A percentile compares a stretch with the other conserved stretches of the same genome.
Evolutionary conservation across 306 rosid genomes (phyloP).

Genomic region (Lagenaria siceraria): DNA sequence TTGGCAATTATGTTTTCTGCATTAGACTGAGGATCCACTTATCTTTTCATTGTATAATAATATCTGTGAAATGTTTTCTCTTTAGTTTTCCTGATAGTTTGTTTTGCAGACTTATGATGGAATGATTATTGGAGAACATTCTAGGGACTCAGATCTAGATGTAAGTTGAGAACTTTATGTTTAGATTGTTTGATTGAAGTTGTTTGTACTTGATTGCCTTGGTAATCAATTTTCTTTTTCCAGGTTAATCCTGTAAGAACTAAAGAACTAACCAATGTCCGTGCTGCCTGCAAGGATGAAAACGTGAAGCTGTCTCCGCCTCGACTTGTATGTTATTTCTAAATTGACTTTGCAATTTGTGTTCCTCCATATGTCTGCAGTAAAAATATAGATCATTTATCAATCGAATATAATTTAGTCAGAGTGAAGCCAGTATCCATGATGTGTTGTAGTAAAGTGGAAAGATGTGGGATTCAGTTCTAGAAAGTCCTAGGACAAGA

Average conservation of each 20-base stretch:
- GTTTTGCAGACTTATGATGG: constrained; percentile 82
- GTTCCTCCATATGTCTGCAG: not conserved
- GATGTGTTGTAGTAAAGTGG: not conserved
- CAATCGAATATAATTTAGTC: not conserved
- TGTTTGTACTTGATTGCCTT: constrained; percentile 9
- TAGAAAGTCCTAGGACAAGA: not conserved
- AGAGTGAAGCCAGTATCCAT: not conserved
- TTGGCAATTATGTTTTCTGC: constrained; percentile 1
- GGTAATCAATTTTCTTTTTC: constrained; percentile 15
- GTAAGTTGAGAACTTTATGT: constrained; percentile 23
- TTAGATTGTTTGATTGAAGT: constrained; percentile 8
- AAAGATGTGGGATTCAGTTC: not conserved
- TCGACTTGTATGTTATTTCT: constrained; percentile 57
- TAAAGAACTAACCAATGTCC: constrained; percentile 68
- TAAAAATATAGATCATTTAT: not conserved
- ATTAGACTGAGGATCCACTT: not conserved
- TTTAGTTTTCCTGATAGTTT: not conserved
- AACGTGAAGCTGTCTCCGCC: constrained; percentile 86
- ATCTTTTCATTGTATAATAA: not conserved
- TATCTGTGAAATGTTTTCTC: not conserved
- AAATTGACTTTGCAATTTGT: not conserved
- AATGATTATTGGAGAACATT: constrained; percentile 92
- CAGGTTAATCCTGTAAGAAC: constrained; percentile 80
- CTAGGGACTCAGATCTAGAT: constrained; percentile 85
- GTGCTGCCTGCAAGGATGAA: constrained; percentile 73